Evolutionary conservation across 2,329 filamentous ascomycete species (phyloP).

Genomic region (Myriosclerotinia scirpicola): DNA sequence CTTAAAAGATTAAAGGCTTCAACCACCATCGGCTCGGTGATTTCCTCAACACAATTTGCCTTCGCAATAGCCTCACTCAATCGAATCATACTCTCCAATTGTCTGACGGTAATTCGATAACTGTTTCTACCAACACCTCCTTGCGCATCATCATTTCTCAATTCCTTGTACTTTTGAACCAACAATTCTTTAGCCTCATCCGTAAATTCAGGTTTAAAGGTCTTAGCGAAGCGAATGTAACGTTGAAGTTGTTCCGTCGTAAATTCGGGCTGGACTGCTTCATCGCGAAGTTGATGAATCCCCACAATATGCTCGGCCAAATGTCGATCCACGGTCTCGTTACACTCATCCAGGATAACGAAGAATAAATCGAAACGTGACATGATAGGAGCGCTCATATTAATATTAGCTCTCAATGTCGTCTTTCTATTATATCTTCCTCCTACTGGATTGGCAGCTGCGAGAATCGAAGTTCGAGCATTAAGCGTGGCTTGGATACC

Average conservation of each 20-base stretch:
- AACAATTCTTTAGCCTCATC: constrained; percentile 81
- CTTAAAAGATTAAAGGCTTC: constrained; percentile 90
- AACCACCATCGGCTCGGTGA: constrained; percentile 79
- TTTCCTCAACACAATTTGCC: constrained; percentile 91
- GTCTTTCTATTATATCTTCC: constrained; percentile 97
- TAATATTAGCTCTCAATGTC: constrained; percentile 90
- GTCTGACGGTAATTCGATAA: constrained; percentile 95
- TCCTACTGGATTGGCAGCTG: constrained; percentile 92
- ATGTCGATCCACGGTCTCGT: constrained; percentile 85
- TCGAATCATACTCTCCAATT: constrained; percentile 93
- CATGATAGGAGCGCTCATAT: constrained; percentile 99
- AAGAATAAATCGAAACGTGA: constrained; percentile 99
- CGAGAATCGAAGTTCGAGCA: constrained; percentile 90
- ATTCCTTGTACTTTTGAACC: constrained; percentile 92
- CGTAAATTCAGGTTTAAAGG: constrained; percentile 91
- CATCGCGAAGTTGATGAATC: constrained; percentile 89
- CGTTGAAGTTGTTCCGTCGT: constrained; percentile 94
- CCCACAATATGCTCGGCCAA: constrained; percentile 92
- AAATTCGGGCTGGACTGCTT: constrained; percentile 88
- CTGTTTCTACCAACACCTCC: constrained; percentile 92
- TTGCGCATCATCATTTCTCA: constrained; percentile 88
- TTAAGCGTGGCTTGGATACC: constrained; percentile 98
- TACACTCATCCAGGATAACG: constrained; percentile 94
- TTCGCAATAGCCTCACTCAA: constrained; percentile 97
- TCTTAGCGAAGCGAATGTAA: constrained; percentile 94